phyloP scores from a whole-genome alignment of 148 eudicot species.

The Rhododendron williamsianum region DNA sequence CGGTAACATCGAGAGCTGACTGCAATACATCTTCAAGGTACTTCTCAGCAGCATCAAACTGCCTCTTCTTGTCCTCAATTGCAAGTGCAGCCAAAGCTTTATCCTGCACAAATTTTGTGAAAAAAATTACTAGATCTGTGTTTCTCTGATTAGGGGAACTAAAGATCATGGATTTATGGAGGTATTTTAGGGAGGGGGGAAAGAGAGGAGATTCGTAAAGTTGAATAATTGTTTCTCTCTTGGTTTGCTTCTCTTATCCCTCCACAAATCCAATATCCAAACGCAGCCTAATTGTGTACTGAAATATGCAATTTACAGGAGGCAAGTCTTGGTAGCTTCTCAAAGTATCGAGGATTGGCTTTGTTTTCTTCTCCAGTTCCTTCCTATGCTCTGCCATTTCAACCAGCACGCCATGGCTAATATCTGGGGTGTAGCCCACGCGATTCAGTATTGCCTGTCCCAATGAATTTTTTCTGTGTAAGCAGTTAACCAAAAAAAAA shows the following conservation, averaged over 20 bases:
- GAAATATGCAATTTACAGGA: slow-evolving; percentile 41
- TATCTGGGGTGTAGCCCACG: slow-evolving; percentile 83
- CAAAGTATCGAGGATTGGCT: slow-evolving; percentile 85
- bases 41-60: slow-evolving; percentile 89
- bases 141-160: not conserved
- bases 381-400: slow-evolving; percentile 93
- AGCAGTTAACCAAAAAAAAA: not conserved
- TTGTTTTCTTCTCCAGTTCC: slow-evolving; percentile 87
- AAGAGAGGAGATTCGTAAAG: not conserved
- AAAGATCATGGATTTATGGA: not conserved
- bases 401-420: slow-evolving; percentile 85
- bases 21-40: slow-evolving; percentile 92
- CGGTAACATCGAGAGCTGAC: slow-evolving; percentile 63
- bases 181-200: not conserved
- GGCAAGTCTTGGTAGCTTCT: slow-evolving; percentile 98
- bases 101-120: slow-evolving; percentile 38
- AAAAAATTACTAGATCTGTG: not conserved
- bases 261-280: not conserved
- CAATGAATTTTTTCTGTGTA: not conserved
- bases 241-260: not conserved
- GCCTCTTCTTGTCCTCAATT: slow-evolving; percentile 90
- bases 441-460: slow-evolving; percentile 79
- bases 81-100: slow-evolving; percentile 92
- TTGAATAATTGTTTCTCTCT: not conserved
- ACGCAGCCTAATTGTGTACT: not conserved